Evolutionary conservation across 805 yeast genomes (phyloP).

Genomic region (Debaryomyces prosopidis): DNA sequence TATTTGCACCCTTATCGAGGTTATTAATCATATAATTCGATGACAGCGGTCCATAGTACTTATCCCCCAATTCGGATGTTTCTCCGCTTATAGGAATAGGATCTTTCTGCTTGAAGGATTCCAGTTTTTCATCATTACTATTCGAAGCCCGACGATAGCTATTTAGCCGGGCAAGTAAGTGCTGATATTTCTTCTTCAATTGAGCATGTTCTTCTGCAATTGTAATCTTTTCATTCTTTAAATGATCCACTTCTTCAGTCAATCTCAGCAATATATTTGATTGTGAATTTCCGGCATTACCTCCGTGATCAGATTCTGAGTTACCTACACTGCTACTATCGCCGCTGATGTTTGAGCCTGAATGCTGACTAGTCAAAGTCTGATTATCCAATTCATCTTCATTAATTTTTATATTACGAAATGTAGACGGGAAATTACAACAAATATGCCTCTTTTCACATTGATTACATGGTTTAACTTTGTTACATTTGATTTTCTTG

Average conservation of each 20-base stretch:
- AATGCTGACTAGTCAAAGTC: not conserved
- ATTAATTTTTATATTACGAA: constrained; percentile 41
- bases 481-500: constrained; percentile 36
- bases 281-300: not conserved
- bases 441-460: constrained; percentile 36
- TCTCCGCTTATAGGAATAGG: constrained; percentile 30
- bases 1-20: not conserved
- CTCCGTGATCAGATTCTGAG: not conserved
- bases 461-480: constrained; percentile 41
- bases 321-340: not conserved
- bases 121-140: not conserved
- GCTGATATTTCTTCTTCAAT: constrained; percentile 14
- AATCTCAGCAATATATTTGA: not conserved
- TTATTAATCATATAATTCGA: constrained; percentile 46
- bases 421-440: constrained; percentile 49
- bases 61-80: constrained; percentile 39
- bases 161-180: constrained; percentile 7
- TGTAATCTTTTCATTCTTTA: constrained; percentile 20
- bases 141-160: constrained; percentile 1
- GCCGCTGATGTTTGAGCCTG: not conserved
- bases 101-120: not conserved
- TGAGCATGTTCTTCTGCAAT: constrained; percentile 19
- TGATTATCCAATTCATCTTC: constrained; percentile 16
- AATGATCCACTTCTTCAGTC: constrained; percentile 16
- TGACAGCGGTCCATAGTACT: constrained; percentile 55